Conservation (phyloP, 1,139 yeast species). For the Geotrichum europaeum region DNA sequence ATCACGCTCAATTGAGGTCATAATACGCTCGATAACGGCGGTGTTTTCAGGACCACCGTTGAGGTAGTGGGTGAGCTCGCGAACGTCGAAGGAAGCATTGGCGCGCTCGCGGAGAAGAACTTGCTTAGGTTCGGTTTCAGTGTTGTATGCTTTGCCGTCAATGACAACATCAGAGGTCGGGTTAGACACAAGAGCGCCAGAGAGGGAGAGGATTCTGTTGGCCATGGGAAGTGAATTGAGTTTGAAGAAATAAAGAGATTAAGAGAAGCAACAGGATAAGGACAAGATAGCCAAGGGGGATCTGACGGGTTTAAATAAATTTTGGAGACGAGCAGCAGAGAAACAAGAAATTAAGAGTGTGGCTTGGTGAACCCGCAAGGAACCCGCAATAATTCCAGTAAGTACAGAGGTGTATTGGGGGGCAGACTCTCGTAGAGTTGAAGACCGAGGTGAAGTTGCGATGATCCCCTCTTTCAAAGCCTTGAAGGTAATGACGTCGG, state of each 20-base stretch:
- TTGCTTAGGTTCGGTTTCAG: conserved; percentile 17
- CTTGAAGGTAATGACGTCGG: background rate
- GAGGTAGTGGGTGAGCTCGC: conserved; percentile 42
- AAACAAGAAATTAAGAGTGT: too few relatives aligned
- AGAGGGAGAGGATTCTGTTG: conserved; percentile 3
- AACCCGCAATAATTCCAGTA: too few relatives aligned
- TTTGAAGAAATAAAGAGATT: background rate
- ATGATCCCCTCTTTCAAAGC: background rate
- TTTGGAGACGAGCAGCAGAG: too few relatives aligned
- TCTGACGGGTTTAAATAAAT: too few relatives aligned
- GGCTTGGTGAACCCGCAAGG: too few relatives aligned
- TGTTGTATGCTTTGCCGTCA: conserved; percentile 24
- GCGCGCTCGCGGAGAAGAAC: conserved; percentile 40
- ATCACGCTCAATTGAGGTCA: conserved; percentile 44
- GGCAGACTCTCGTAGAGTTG: background rate
- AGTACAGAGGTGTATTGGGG: background rate
- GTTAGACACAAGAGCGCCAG: conserved; percentile 1
- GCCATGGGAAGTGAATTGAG: background rate
- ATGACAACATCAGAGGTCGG: conserved; percentile 20
- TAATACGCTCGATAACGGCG: conserved; percentile 39
- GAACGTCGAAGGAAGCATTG: conserved; percentile 39
- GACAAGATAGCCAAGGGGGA: too few relatives aligned
- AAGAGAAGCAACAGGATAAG: background rate
- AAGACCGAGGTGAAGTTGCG: background rate
- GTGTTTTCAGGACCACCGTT: conserved; percentile 45